phyloP scores from a whole-genome alignment of 73 alveolate genomes.

The Loxodes magnus region DNA sequence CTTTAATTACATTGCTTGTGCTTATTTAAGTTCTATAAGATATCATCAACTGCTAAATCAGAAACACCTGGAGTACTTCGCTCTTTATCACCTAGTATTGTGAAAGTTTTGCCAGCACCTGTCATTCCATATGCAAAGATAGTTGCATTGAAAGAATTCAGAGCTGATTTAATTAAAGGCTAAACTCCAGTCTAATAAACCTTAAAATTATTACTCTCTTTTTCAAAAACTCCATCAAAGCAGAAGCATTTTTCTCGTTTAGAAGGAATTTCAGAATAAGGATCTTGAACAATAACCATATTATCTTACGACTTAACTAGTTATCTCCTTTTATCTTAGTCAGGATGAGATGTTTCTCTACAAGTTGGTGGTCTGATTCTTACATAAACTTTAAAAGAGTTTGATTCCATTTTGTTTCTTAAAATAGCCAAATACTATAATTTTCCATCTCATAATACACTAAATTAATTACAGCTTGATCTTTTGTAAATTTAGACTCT shows the following conservation, averaged over 20 bases:
- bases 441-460: too few species aligned
- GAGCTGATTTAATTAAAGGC: constrained; percentile 48
- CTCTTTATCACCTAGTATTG: constrained; percentile 75
- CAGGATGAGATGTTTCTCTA: background rate
- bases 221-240: constrained; percentile 70
- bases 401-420: too few species aligned
- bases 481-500: too few species aligned
- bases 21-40: constrained; percentile 59
- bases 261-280: constrained; percentile 7
- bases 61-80: constrained; percentile 31
- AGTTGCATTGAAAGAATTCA: constrained; percentile 77
- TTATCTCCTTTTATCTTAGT: background rate
- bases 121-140: constrained; percentile 88
- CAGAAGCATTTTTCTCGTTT: constrained; percentile 44
- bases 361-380: constrained; percentile 9
- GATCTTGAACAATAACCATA: background rate
- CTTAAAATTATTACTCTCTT: constrained; percentile 45
- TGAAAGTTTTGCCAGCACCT: constrained; percentile 83
- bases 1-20: constrained; percentile 37
- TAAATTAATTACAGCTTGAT: too few species aligned
- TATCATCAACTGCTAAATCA: constrained; percentile 72
- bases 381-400: constrained; percentile 7
- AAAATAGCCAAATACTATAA: too few species aligned
- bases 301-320: background rate
- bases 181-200: constrained; percentile 52